Percentiles rank a stretch among this genome's conserved stretches.
Conservation (phyloP, 805 yeast genomes). For the Yarrowia sp. region DNA sequence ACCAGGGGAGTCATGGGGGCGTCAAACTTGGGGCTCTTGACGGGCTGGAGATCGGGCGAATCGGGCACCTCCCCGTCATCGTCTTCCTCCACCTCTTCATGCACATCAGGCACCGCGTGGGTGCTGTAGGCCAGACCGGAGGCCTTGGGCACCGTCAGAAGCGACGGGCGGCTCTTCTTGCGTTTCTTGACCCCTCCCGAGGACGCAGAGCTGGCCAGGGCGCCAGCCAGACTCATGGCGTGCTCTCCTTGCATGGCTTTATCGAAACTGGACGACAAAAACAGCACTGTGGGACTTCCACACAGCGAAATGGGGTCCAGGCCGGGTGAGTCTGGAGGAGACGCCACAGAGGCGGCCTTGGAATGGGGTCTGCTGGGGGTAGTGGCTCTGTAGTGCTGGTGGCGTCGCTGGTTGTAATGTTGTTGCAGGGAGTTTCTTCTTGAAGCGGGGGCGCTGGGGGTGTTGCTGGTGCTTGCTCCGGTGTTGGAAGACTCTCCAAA, state of each 20-base stretch:
- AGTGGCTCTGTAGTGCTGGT: constrained; percentile 28
- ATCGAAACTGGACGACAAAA: constrained; percentile 24
- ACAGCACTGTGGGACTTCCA: constrained; percentile 36
- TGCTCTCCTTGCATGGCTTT: constrained; percentile 33
- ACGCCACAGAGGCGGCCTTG: constrained; percentile 14
- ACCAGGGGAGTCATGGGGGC: constrained; percentile 35
- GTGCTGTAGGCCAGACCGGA: background rate
- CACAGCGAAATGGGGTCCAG: constrained; percentile 39
- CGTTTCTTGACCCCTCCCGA: constrained; percentile 32
- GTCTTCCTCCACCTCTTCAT: constrained; percentile 23
- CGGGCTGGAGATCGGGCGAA: constrained; percentile 35
- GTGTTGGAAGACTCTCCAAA: background rate
- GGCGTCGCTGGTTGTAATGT: constrained; percentile 37
- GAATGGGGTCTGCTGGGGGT: constrained; percentile 33
- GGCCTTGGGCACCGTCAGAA: constrained; percentile 26
- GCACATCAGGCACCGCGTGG: constrained; percentile 27
- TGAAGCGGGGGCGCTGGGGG: constrained; percentile 5
- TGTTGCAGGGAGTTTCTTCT: constrained; percentile 30
- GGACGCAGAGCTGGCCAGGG: constrained; percentile 7
- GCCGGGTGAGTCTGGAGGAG: constrained; percentile 39
- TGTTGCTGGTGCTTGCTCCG: background rate
- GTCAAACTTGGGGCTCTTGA: constrained; percentile 33
- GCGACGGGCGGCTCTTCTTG: constrained; percentile 26
- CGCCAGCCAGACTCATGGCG: constrained; percentile 23
- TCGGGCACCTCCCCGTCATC: constrained; percentile 28